Conservation (phyloP, 2,329 filamentous ascomycete species). For the Penicillium psychrosexuale region DNA sequence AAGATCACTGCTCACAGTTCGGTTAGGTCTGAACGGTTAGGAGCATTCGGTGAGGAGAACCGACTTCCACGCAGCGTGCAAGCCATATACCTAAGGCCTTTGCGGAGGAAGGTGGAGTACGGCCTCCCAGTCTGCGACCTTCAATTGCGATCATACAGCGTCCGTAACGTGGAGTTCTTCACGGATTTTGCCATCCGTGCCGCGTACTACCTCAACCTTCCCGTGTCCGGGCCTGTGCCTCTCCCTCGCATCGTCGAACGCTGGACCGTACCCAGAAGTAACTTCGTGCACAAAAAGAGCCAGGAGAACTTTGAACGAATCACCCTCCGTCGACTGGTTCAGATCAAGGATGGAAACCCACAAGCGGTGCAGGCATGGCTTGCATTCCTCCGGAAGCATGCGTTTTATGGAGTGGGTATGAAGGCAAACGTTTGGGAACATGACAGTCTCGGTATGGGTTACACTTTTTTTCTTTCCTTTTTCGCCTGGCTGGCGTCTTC, state of each 20-base stretch:
- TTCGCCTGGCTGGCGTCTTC: neutral
- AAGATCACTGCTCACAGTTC: conserved; percentile 8
- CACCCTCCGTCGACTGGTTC: conserved; percentile 79
- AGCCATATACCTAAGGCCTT: conserved; percentile 78
- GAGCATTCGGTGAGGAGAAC: conserved; percentile 33
- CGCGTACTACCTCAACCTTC: conserved; percentile 87
- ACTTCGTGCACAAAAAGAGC: conserved; percentile 95
- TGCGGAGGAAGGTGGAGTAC: conserved; percentile 70
- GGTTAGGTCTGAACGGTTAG: conserved; percentile 38
- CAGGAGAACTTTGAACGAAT: conserved; percentile 97
- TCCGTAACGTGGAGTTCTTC: conserved; percentile 90
- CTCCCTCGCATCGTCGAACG: conserved; percentile 83
- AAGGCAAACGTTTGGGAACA: conserved; percentile 97
- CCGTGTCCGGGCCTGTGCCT: conserved; percentile 79
- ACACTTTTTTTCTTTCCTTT: neutral
- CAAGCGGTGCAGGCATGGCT: conserved; percentile 90
- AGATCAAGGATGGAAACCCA: conserved; percentile 87
- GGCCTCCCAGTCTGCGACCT: conserved; percentile 85
- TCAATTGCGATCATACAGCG: conserved; percentile 85
- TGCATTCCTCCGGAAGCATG: conserved; percentile 85
- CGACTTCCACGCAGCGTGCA: conserved; percentile 77
- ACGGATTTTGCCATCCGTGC: conserved; percentile 90
- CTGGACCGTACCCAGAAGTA: conserved; percentile 86
- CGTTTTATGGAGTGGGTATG: conserved; percentile 96
- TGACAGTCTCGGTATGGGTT: conserved; percentile 62